A percentile compares a stretch with the other conserved stretches of the same genome.
phyloP scores from a whole-genome alignment of 352 stramenopile species.

The Globisporangium ultimum region DNA sequence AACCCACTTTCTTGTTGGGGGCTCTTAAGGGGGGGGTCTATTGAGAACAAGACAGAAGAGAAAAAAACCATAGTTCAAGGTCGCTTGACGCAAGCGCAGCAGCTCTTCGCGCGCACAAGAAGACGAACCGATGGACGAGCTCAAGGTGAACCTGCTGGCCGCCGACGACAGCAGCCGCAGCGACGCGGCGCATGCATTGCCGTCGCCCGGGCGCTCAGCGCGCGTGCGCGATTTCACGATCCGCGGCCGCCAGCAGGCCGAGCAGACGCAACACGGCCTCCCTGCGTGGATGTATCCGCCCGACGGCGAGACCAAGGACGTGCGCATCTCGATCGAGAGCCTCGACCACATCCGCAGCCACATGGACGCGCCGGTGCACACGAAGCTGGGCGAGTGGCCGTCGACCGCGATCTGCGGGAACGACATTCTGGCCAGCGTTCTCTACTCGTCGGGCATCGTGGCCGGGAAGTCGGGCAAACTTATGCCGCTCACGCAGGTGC shows the following conservation, averaged over 20 bases:
- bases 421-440: constrained; percentile 87
- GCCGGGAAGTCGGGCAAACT: constrained; percentile 78
- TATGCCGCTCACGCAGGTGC: constrained; percentile 73
- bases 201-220: constrained; percentile 6
- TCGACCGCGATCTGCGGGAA: constrained; percentile 91
- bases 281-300: constrained; percentile 45
- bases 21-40: not conserved
- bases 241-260: constrained; percentile 7
- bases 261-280: constrained; percentile 16
- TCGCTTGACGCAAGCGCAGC: too few species aligned
- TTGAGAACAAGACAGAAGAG: too few species aligned
- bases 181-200: not conserved
- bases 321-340: constrained; percentile 23
- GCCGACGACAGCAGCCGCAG: constrained; percentile 8
- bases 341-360: constrained; percentile 24
- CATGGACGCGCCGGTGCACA: constrained; percentile 21
- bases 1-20: not conserved
- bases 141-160: constrained; percentile 36
- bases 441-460: constrained; percentile 78
- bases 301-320: constrained; percentile 26
- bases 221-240: constrained; percentile 14
- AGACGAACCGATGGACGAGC: constrained; percentile 37
- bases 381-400: constrained; percentile 66
- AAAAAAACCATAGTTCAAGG: too few species aligned
- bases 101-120: too few species aligned